Evolutionary conservation across 73 alveolate genomes (phyloP).

Genomic region (Paramecium octaurelia): DNA sequence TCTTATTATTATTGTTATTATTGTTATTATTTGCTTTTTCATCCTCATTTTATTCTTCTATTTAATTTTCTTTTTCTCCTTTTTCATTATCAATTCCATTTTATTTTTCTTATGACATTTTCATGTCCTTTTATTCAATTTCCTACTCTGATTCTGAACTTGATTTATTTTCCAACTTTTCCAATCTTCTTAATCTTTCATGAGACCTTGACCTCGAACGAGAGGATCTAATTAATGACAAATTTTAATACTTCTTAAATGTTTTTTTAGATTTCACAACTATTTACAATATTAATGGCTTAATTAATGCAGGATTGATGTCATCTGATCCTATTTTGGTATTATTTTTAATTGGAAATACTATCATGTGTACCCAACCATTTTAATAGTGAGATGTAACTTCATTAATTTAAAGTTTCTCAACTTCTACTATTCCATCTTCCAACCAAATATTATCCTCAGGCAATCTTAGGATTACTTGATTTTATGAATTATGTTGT

Average conservation of each 20-base stretch:
- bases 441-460: background rate
- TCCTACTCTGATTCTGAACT: constrained; percentile 15
- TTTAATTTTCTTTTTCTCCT: background rate
- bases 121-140: background rate
- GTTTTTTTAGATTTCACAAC: constrained; percentile 40
- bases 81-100: background rate
- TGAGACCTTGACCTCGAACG: constrained; percentile 37
- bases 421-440: background rate
- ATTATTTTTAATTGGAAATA: constrained; percentile 15
- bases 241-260: background rate
- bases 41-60: background rate
- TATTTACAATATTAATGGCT: constrained; percentile 1
- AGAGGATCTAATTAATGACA: background rate
- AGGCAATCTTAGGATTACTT: constrained; percentile 17
- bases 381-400: constrained; percentile 45
- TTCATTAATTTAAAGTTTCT: constrained; percentile 26
- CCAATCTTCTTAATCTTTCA: constrained; percentile 43
- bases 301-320: background rate
- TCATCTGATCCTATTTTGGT: background rate
- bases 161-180: constrained; percentile 30
- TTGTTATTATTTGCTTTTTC: background rate
- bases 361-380: constrained; percentile 38
- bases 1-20: background rate
- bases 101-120: background rate
- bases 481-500: background rate